phyloP scores from a whole-genome alignment of 257 asterid species.

The Lantana camara region DNA sequence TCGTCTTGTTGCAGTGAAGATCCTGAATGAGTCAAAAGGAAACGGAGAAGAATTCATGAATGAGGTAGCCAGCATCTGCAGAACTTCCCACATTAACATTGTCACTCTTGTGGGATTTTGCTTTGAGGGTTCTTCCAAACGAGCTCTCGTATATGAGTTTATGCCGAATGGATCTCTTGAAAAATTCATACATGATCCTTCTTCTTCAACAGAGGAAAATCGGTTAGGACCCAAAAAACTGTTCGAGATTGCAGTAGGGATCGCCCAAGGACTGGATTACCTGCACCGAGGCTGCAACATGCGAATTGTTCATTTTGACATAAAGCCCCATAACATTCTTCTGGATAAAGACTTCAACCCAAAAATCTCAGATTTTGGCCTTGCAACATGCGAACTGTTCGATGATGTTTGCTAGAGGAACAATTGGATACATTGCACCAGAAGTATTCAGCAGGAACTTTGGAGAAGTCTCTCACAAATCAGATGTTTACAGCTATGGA shows the following conservation, averaged over 20 bases:
- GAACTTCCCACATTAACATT: conserved; percentile 46
- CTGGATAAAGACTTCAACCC: conserved; percentile 39
- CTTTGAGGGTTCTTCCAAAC: conserved; percentile 29
- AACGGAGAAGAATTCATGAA: conserved; percentile 47
- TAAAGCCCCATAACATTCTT: conserved; percentile 45
- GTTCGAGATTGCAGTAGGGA: conserved; percentile 31
- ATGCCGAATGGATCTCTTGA: conserved; percentile 50
- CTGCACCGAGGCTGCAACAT: conserved; percentile 40
- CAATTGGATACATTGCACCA: conserved; percentile 48
- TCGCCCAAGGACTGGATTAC: conserved; percentile 45
- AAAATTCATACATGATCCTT: conserved; percentile 23
- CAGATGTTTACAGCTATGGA: conserved; percentile 50
- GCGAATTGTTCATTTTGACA: conserved; percentile 40
- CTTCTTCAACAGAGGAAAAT: background rate
- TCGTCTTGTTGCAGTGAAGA: conserved; percentile 40
- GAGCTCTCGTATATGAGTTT: conserved; percentile 46
- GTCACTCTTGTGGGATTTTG: conserved; percentile 50
- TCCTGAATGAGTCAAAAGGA: conserved; percentile 24
- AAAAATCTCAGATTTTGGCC: conserved; percentile 48
- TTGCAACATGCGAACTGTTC: conserved; percentile 44
- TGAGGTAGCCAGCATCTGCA: conserved; percentile 45
- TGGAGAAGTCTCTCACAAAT: conserved; percentile 42
- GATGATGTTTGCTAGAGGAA: conserved; percentile 35
- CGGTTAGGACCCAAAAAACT: conserved; percentile 15
- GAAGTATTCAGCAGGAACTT: conserved; percentile 36